A percentile compares a stretch with the other conserved stretches of the same genome.
These are phyloP conservation scores for Penicillium odoratum DNA, from an alignment of 495 filamentous ascomycete genomes.

Conservation along the genomic window DNA sequence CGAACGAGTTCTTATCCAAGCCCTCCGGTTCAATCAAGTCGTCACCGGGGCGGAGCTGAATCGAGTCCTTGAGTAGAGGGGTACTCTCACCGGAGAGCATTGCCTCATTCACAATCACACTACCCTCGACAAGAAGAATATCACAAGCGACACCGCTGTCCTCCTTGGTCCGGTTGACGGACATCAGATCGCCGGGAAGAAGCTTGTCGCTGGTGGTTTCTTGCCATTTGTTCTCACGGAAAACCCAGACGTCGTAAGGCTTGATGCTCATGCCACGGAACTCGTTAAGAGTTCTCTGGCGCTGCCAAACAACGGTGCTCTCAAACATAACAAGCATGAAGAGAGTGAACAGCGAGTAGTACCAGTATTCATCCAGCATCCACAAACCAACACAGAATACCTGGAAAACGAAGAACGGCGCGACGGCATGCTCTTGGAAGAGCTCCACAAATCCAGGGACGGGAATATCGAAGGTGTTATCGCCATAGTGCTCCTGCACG, in stretches of 20 bases:
- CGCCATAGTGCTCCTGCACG: slow-evolving; percentile 88
- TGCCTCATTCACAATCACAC: slow-evolving; percentile 97
- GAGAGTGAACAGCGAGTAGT: slow-evolving; percentile 97
- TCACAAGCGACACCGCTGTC: slow-evolving; percentile 97
- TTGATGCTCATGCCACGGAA: slow-evolving; percentile 99
- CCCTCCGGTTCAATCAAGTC: slow-evolving; percentile 86
- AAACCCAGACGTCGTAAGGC: slow-evolving; percentile 91
- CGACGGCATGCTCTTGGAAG: slow-evolving; percentile 97
- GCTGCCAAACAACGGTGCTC: slow-evolving; percentile 98
- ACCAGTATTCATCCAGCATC: slow-evolving; percentile 99
- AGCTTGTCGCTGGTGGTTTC: slow-evolving; percentile 92
- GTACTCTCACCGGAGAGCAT: slow-evolving; percentile 99
- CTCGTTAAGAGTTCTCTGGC: slow-evolving; percentile 93
- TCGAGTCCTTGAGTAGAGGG: slow-evolving; percentile 91
- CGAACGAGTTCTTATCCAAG: slow-evolving; percentile 92
- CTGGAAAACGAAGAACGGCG: slow-evolving; percentile 99
- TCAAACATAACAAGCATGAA: slow-evolving; percentile 98
- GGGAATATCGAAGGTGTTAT: slow-evolving; percentile 97
- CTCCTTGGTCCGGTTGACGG: slow-evolving; percentile 92
- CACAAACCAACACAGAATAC: slow-evolving; percentile 97
- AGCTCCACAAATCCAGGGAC: slow-evolving; percentile 94
- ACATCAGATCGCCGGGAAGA: slow-evolving; percentile 93
- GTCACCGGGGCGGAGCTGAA: slow-evolving; percentile 85
- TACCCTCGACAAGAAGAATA: slow-evolving; percentile 91
- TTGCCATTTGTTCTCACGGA: slow-evolving; percentile 79